Evolutionary conservation across 495 filamentous ascomycete genomes (phyloP), one percentile per base, ranked within the genome.

Genomic region (Podospora didyma): DNA sequence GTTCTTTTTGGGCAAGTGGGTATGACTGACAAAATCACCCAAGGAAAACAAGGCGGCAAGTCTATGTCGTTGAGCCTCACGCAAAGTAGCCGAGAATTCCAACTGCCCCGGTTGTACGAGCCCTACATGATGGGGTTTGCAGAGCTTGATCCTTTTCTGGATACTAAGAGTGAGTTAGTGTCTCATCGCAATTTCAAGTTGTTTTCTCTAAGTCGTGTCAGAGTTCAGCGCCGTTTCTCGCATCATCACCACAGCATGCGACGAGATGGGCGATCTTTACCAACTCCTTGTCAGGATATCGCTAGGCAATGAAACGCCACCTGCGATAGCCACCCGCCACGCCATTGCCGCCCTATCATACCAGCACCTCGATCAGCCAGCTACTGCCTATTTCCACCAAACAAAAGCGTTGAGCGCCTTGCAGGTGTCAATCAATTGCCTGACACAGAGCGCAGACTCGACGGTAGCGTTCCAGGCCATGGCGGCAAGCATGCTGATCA

Each of bases 401-500:
- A 44, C 23, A 4, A 37, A 46, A n/a, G 50, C 62, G 7, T 35
- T 64, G n/a, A 37, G 47, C 7, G 52, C 59, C 9, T 51, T 64
- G 12, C 56, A 61, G 37, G 23, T 21, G 9, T 51, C 54, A 7
- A 41, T 64, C 22, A 47, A 53, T n/a, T 37, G 42, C 9, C 35
- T 57, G 21, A 34, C 17, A 7, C 39, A 42, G 21, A 24, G 39
- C 10, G n/a, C 39, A 1, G 34, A 51, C 4, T 17, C 46, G 12
- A 23, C 41, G 16, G 42, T 59, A 48, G 46, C 48, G 7, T 54
- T 64, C 26, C 62, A 55, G 51, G 17, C 55, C 35, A 58, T 64
- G 39, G 62, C 62, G 1, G 62, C 62, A 20, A 64, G 62, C 52
- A 49, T 64, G 59, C 53, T 64, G 17, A 53, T 64, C 19, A 61